Conservation (phyloP, 2,329 filamentous ascomycete species). For the Nemania serpens region DNA sequence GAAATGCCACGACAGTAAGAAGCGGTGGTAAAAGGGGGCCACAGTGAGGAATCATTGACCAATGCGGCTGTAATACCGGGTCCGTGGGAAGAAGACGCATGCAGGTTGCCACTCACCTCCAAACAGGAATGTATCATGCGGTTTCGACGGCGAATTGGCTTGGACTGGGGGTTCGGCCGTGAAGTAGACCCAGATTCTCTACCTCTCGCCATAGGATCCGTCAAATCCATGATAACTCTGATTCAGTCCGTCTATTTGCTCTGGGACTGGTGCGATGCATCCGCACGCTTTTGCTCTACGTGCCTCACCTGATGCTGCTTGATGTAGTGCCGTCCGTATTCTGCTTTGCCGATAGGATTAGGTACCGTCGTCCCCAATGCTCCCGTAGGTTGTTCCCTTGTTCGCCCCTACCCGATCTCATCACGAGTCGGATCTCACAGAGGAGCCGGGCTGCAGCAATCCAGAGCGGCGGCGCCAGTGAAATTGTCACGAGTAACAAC, state of each 20-base stretch:
- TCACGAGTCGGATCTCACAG: slow-evolving; percentile 15
- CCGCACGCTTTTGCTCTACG: neutral
- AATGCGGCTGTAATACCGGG: slow-evolving; percentile 20
- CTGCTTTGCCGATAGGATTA: neutral
- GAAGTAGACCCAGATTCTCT: slow-evolving; percentile 30
- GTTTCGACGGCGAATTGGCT: slow-evolving; percentile 62
- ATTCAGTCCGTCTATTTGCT: neutral
- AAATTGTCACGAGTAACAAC: slow-evolving; percentile 2
- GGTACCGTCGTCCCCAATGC: slow-evolving; percentile 9
- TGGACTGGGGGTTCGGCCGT: slow-evolving; percentile 36
- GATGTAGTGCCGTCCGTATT: neutral
- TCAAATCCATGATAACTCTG: slow-evolving; percentile 20
- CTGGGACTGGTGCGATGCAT: slow-evolving; percentile 1
- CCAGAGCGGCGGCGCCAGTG: slow-evolving; percentile 14
- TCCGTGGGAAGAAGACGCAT: slow-evolving; percentile 7
- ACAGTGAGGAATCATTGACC: neutral
- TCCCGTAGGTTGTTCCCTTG: slow-evolving; percentile 17
- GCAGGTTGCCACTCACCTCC: slow-evolving; percentile 44
- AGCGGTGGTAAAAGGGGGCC: neutral
- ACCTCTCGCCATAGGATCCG: slow-evolving; percentile 14
- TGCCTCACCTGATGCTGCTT: neutral
- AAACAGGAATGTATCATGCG: slow-evolving; percentile 71
- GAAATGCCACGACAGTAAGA: neutral
- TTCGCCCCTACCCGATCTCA: slow-evolving; percentile 13
- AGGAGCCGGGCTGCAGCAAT: neutral